These are phyloP conservation scores for Starmerella gropengiesseri DNA, from an alignment of 805 yeast species.

Conservation along the genomic window DNA sequence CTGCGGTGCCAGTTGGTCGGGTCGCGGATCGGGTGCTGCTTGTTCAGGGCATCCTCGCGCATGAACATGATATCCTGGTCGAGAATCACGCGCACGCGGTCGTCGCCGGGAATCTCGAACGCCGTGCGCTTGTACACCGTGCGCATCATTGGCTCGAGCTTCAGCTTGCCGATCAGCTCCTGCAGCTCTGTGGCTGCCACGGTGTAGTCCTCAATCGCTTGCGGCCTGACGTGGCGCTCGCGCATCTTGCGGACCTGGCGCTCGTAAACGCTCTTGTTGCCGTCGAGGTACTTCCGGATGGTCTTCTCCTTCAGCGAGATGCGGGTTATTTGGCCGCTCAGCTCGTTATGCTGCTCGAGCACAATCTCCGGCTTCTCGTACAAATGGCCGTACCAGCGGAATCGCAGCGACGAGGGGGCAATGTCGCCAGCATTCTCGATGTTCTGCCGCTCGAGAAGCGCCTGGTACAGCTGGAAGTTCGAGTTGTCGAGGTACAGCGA, in stretches of 20 bases:
- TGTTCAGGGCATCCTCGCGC: slow-evolving; percentile 82
- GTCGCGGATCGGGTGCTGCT: slow-evolving; percentile 77
- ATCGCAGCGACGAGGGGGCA: slow-evolving; percentile 63
- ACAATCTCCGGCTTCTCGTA: slow-evolving; percentile 62
- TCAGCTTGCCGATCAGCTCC: slow-evolving; percentile 49
- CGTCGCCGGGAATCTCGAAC: slow-evolving; percentile 96
- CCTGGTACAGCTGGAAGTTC: slow-evolving; percentile 73
- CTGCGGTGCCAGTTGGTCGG: slow-evolving; percentile 84
- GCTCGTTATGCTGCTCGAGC: slow-evolving; percentile 57
- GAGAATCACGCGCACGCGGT: slow-evolving; percentile 76
- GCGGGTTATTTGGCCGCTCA: slow-evolving; percentile 44
- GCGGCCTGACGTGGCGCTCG: slow-evolving; percentile 47
- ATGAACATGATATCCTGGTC: slow-evolving; percentile 81
- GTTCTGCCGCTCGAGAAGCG: slow-evolving; percentile 53
- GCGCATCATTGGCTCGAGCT: slow-evolving; percentile 76
- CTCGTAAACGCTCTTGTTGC: slow-evolving; percentile 37
- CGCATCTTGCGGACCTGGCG: slow-evolving; percentile 50
- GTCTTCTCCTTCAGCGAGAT: slow-evolving; percentile 70
- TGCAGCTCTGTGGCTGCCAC: slow-evolving; percentile 51
- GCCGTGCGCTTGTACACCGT: slow-evolving; percentile 85
- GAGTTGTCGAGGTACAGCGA: slow-evolving; percentile 80
- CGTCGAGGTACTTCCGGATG: slow-evolving; percentile 58
- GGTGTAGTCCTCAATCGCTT: slow-evolving; percentile 42
- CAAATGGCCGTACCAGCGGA: slow-evolving; percentile 85
- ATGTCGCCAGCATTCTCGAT: slow-evolving; percentile 25